A percentile compares a stretch with the other conserved stretches of the same genome.
Evolutionary conservation across 2,329 filamentous ascomycete genomes (phyloP).

Genomic region (Claviceps sp.): DNA sequence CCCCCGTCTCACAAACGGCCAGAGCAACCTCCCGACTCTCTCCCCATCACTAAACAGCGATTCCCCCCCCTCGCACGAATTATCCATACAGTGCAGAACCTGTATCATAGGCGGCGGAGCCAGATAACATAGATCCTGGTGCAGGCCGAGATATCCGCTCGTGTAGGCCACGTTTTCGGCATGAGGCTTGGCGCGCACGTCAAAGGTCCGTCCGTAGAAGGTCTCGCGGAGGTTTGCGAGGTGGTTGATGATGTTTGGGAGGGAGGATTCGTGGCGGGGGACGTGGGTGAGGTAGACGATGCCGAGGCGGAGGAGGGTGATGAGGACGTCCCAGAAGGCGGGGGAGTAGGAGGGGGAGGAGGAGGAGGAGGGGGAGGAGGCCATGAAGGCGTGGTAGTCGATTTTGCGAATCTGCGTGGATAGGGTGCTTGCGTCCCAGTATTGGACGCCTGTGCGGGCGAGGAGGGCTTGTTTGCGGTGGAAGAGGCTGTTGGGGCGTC

Average conservation of each 20-base stretch:
- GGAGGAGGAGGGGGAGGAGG: constrained; percentile 7
- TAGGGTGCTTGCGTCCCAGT: constrained; percentile 29
- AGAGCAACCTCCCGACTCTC: constrained; percentile 35
- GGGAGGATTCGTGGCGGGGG: constrained; percentile 51
- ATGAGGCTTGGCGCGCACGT: constrained; percentile 67
- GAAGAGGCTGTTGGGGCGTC: constrained; percentile 6
- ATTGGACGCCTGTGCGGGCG: constrained; percentile 18
- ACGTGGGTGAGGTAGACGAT: constrained; percentile 66
- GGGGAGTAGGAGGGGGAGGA: constrained; percentile 13
- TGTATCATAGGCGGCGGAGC: constrained; percentile 67
- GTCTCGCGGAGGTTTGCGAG: constrained; percentile 74
- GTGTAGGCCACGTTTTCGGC: constrained; percentile 93
- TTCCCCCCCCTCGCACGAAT: constrained; percentile 65
- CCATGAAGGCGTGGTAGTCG: constrained; percentile 60
- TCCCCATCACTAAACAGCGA: constrained; percentile 76
- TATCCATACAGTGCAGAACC: constrained; percentile 77
- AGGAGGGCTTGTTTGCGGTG: constrained; percentile 15
- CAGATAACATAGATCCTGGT: constrained; percentile 90
- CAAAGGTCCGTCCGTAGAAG: constrained; percentile 85
- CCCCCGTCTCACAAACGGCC: constrained; percentile 8
- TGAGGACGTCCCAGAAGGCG: constrained; percentile 46
- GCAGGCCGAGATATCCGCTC: constrained; percentile 64
- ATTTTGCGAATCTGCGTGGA: constrained; percentile 39
- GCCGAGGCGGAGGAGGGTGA: constrained; percentile 51
- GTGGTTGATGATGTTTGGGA: constrained; percentile 53